phyloP scores from a whole-genome alignment of 1,284 basidiomycete species.

The Ceratobasidium sp. region DNA sequence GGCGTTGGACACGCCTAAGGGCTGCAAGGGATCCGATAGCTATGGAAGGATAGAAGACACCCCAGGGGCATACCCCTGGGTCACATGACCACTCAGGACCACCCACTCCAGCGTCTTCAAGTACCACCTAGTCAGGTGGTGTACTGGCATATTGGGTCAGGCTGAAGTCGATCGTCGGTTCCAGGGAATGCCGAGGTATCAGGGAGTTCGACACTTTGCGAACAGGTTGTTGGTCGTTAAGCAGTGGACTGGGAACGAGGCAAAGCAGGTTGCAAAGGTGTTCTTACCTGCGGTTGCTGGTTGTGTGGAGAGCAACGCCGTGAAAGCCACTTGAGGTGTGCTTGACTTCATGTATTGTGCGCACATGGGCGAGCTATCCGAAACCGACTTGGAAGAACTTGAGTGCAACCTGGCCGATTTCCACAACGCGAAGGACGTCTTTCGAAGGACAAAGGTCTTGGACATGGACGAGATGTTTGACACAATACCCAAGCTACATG shows the following conservation, averaged over 20 bases:
- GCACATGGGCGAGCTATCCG: conserved; percentile 1
- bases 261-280: conserved; percentile 34
- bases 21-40: no score
- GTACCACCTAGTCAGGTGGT: conserved; percentile 49
- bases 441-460: not conserved
- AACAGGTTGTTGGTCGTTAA: conserved; percentile 27
- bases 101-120: conserved; percentile 52
- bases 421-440: not conserved
- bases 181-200: conserved; percentile 20
- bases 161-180: conserved; percentile 39
- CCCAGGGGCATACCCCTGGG: no score
- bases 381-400: not conserved
- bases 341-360: conserved; percentile 34
- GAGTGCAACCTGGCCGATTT: not conserved
- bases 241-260: conserved; percentile 43
- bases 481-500: conserved; percentile 38
- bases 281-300: conserved; percentile 12
- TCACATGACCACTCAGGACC: no score
- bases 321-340: conserved; percentile 47
- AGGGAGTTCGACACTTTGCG: conserved; percentile 17
- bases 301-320: conserved; percentile 1
- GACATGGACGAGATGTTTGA: not conserved
- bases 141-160: conserved; percentile 1
- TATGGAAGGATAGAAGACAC: no score
- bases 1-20: no score